These are phyloP conservation scores for Begonia masoniana DNA, from an alignment of 306 rosid genomes.

Conservation along the genomic window DNA sequence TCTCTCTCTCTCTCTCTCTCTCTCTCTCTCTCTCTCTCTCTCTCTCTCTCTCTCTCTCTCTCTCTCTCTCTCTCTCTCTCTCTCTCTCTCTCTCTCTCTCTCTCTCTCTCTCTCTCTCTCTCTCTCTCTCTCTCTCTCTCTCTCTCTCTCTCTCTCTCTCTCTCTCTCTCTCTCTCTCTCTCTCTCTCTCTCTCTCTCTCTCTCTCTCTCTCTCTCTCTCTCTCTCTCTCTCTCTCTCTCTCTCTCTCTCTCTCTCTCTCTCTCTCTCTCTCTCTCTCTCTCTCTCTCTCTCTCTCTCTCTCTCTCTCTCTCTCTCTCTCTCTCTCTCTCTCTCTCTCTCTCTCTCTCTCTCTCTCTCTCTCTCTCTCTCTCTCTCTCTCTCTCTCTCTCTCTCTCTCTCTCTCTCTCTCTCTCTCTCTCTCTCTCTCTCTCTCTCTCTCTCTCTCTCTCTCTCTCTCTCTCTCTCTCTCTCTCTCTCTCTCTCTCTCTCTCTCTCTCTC, in stretches of 20 bases:
- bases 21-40: not conserved
- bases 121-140: conserved; percentile 2
- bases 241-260: not conserved
- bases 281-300: conserved; percentile 2
- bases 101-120: not conserved
- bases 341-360: not conserved
- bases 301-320: conserved; percentile 1
- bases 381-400: conserved; percentile 1
- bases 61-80: conserved; percentile 1
- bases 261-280: not conserved
- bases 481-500: not conserved
- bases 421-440: not conserved
- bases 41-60: conserved; percentile 2
- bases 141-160: conserved; percentile 1
- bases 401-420: not conserved
- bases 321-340: not conserved
- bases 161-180: not conserved
- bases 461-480: conserved; percentile 1
- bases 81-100: not conserved
- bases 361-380: conserved; percentile 2
- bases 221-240: conserved; percentile 1
- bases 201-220: conserved; percentile 2
- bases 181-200: not conserved
- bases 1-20: not conserved
- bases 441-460: conserved; percentile 2